phyloP scores from a whole-genome alignment of 1,284 basidiomycete species.

The Agaricales sp. region DNA sequence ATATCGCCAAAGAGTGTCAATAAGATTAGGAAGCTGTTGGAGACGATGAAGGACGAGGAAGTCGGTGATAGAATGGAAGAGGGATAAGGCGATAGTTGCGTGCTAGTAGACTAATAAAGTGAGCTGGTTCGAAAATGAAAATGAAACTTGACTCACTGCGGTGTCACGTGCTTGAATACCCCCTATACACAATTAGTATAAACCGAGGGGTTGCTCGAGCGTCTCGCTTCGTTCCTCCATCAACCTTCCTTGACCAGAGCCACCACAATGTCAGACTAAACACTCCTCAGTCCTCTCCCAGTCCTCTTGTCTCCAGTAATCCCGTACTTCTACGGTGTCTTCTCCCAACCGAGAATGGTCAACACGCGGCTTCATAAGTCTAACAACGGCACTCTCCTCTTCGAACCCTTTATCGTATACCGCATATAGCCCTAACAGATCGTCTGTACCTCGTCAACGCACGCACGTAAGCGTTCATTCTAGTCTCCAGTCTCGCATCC shows the following conservation, averaged over 20 bases:
- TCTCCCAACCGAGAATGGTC: conserved; percentile 57
- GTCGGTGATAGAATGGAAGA: conserved; percentile 69
- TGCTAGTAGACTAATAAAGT: conserved; percentile 1
- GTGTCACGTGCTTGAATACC: no score
- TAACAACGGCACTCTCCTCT: conserved; percentile 75
- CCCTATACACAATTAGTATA: no score
- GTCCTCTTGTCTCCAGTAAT: conserved; percentile 20
- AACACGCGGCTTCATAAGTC: conserved; percentile 68
- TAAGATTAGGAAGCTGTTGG: conserved; percentile 70
- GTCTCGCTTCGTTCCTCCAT: not conserved
- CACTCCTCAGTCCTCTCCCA: conserved; percentile 7
- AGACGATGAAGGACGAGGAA: conserved; percentile 55
- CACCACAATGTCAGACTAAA: conserved; percentile 1
- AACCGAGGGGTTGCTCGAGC: not conserved
- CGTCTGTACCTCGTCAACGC: conserved; percentile 12
- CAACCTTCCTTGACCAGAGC: not conserved
- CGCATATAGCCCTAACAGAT: conserved; percentile 46
- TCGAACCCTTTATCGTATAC: conserved; percentile 76
- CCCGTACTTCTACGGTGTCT: conserved; percentile 27
- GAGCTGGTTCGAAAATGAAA: not conserved
- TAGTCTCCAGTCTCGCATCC: not conserved
- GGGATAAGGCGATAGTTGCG: conserved; percentile 27
- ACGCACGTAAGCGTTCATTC: conserved; percentile 10
- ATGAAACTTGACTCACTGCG: not conserved
- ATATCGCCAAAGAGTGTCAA: conserved; percentile 67